Base-by-base conservation (phyloP, 2,329 filamentous ascomycete genomes). In the Corniculantispora saksenae region DNA sequence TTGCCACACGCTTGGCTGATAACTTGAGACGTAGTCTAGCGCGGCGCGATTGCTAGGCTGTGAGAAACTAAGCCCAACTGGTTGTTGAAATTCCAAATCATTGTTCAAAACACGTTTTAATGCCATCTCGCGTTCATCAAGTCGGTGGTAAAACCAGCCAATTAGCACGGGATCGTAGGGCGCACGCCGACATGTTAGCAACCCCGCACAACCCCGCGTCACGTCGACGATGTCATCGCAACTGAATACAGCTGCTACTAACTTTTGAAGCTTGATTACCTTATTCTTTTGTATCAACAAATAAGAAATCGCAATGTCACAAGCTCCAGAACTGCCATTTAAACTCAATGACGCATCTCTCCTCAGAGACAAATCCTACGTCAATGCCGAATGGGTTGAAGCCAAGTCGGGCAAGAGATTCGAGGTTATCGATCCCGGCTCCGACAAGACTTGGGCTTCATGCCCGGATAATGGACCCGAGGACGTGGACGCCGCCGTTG, bases 391-490 rank as follows among this genome's bases (percentile, higher is more conserved):
- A 69, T 83, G 81, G 77, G 75, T 82, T 1, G 64, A 75, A 15
- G 78, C 84, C 19, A 78, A 78, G 51, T 81, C 78, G 35, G 80
- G 80, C 57, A 76, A 78, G 40, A 79, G 81, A 0, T 87, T 86
- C 66, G 77, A 83, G 66, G 80, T 86, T 12, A 69, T 84, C 19
- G 83, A 87, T 66, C 84, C 84, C 0, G 84, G 84, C 45, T 81
- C 80, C 7, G 81, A 81, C 67, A 76, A 77, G 54, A 68, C 77
- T 3, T 87, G 83, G 83, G 80, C 82, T 2, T 80, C 79, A 9
- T 84, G 82, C 68, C 80, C 84, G 0, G 79, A 83, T 69, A 82
- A 79, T 68, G 73, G 74, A 5, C 74, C 75, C n/a, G 72, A 73
- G 10, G 80, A 82, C 32, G 75, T 80, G 35, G 75, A 79, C 35